Conservation (phyloP, 1,284 basidiomycete species). For the Ceratobasidium sp. region DNA sequence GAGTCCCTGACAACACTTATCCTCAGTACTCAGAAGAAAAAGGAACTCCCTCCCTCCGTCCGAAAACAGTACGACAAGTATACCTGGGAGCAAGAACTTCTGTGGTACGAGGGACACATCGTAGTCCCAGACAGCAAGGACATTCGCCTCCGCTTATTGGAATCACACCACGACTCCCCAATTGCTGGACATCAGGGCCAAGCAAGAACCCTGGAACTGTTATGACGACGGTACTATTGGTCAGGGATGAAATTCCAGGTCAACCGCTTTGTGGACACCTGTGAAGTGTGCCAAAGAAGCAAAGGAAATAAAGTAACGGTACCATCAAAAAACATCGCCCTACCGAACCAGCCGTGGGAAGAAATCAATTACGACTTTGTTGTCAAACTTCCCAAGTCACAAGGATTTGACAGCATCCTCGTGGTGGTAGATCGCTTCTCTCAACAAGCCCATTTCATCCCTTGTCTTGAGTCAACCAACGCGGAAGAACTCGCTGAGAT, state of each 20-base stretch:
- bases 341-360: background rate
- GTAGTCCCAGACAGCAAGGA: background rate
- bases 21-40: background rate
- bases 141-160: background rate
- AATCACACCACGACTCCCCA: background rate
- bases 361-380: background rate
- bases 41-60: background rate
- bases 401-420: background rate
- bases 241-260: background rate
- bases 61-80: background rate
- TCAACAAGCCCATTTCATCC: background rate
- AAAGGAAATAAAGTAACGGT: background rate
- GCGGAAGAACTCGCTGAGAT: background rate
- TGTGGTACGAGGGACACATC: background rate
- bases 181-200: background rate
- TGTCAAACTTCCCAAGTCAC: background rate
- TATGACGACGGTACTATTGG: background rate
- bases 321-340: background rate
- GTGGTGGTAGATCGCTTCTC: background rate
- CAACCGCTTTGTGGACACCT: background rate
- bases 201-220: background rate
- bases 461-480: background rate
- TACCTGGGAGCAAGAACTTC: background rate
- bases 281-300: background rate
- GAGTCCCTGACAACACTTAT: no score